Percentiles rank a stretch among this genome's conserved stretches.
These are phyloP conservation scores for Phytophthora citrophthora DNA, from an alignment of 352 stramenopile species.

Conservation along the genomic window DNA sequence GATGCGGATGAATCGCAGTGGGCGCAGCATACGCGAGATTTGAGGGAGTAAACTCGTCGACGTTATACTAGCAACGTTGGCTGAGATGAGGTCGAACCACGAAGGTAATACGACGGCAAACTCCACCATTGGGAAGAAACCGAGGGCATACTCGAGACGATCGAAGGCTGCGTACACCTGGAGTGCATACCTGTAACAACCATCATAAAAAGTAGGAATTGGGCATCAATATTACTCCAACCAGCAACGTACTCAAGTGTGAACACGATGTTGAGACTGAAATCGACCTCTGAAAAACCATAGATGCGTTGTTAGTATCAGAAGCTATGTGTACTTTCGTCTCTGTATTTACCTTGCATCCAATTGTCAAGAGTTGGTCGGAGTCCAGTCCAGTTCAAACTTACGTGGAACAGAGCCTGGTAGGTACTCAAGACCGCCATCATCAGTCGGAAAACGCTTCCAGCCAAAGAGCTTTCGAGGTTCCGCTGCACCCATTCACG, in stretches of 20 bases:
- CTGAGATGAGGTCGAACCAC: conserved; percentile 49
- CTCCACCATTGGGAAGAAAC: conserved; percentile 62
- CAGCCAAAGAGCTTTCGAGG: conserved; percentile 67
- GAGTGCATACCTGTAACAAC: conserved; percentile 48
- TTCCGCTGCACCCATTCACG: conserved; percentile 80
- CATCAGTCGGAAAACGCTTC: conserved; percentile 40
- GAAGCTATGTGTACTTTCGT: background rate
- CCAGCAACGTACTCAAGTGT: conserved; percentile 61
- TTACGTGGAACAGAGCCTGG: conserved; percentile 70
- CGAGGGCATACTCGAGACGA: conserved; percentile 59
- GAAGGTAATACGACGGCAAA: conserved; percentile 69
- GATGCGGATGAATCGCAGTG: conserved; percentile 70
- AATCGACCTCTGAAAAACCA: conserved; percentile 50
- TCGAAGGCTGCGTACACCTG: conserved; percentile 71
- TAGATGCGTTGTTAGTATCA: conserved; percentile 3
- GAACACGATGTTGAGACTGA: conserved; percentile 69
- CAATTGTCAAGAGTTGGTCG: conserved; percentile 32
- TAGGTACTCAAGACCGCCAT: conserved; percentile 70
- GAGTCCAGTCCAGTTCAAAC: conserved; percentile 62
- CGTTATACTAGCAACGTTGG: conserved; percentile 22
- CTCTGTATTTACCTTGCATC: conserved; percentile 50
- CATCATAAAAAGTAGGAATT: background rate
- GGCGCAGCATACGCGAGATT: conserved; percentile 48
- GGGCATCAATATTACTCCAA: background rate
- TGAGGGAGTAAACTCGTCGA: conserved; percentile 27